Percentiles rank a stretch among this genome's conserved stretches.
These are phyloP conservation scores for Hemileccinum impolitum DNA, from an alignment of 768 basidiomycete species.

Conservation along the genomic window DNA sequence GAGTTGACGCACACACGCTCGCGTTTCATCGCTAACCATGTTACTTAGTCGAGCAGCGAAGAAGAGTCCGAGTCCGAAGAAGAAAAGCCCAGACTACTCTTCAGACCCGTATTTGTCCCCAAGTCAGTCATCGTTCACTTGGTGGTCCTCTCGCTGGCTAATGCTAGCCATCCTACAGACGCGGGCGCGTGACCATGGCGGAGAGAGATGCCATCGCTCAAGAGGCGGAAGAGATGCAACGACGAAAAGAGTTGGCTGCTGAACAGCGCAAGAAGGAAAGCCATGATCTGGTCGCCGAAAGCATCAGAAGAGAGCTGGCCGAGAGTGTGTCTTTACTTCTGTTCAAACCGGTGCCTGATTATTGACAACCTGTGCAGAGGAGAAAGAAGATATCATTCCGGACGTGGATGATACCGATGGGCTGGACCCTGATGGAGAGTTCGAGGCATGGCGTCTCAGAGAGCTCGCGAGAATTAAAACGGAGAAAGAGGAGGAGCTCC, in stretches of 20 bases:
- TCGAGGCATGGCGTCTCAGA: slow-evolving; percentile 93
- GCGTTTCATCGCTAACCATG: slow-evolving; percentile 15
- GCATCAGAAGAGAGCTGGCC: slow-evolving; percentile 84
- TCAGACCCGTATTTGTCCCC: slow-evolving; percentile 91
- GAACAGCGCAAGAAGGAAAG: slow-evolving; percentile 86
- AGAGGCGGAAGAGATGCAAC: slow-evolving; percentile 72
- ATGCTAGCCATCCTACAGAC: slow-evolving; percentile 41
- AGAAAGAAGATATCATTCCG: slow-evolving; percentile 77
- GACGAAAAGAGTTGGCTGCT: slow-evolving; percentile 67
- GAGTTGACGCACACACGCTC: slow-evolving; percentile 15
- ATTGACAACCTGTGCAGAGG: slow-evolving; percentile 52
- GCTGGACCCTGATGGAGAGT: slow-evolving; percentile 82
- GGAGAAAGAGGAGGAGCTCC: slow-evolving; percentile 86
- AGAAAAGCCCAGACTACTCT: slow-evolving; percentile 68
- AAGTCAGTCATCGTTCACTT: slow-evolving; percentile 56
- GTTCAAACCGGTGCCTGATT: not conserved
- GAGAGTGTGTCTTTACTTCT: slow-evolving; percentile 61
- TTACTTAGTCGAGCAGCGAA: slow-evolving; percentile 77
- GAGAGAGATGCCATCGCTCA: slow-evolving; percentile 65
- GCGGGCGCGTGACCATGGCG: slow-evolving; percentile 67
- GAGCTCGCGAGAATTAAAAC: slow-evolving; percentile 92
- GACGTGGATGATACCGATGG: slow-evolving; percentile 97
- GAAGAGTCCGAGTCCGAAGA: slow-evolving; percentile 79
- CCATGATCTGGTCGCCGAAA: slow-evolving; percentile 92
- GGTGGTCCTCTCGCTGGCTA: not conserved